phyloP scores from a whole-genome alignment of 202 grass and related monocot species.

The Eragrostis tef region DNA sequence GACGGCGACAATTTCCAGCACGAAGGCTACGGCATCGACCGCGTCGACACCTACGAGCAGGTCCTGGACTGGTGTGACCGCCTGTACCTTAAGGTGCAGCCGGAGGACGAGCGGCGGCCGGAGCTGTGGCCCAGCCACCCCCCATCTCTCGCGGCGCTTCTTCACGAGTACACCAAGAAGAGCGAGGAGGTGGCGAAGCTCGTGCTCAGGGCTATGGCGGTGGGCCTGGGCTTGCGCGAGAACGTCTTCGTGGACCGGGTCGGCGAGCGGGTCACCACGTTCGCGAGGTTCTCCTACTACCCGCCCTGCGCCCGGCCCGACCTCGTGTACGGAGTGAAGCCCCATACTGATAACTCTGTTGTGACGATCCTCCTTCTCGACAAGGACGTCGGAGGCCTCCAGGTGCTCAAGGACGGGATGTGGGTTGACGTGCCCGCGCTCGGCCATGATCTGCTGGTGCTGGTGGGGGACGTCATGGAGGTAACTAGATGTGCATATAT shows the following conservation, averaged over 20 bases:
- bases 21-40: constrained; percentile 73
- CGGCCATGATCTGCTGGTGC: constrained; percentile 51
- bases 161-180: constrained; percentile 49
- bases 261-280: constrained; percentile 18
- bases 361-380: constrained; percentile 70
- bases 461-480: constrained; percentile 67
- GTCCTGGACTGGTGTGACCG: constrained; percentile 67
- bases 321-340: constrained; percentile 67
- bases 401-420: constrained; percentile 7
- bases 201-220: constrained; percentile 42
- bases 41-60: constrained; percentile 56
- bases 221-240: constrained; percentile 34
- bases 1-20: constrained; percentile 50
- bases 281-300: constrained; percentile 68
- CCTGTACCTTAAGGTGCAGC: constrained; percentile 55
- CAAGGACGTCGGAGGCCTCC: constrained; percentile 62
- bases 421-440: constrained; percentile 59
- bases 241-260: constrained; percentile 45
- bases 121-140: constrained; percentile 56
- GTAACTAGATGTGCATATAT: too few relatives aligned
- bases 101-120: constrained; percentile 40
- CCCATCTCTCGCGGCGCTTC: constrained; percentile 15
- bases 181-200: constrained; percentile 36
- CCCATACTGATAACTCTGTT: constrained; percentile 70
- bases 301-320: constrained; percentile 62